Evolutionary conservation across 148 eudicot species (phyloP), one percentile per base, ranked within the genome.

Genomic region (Camellia japonica): DNA sequence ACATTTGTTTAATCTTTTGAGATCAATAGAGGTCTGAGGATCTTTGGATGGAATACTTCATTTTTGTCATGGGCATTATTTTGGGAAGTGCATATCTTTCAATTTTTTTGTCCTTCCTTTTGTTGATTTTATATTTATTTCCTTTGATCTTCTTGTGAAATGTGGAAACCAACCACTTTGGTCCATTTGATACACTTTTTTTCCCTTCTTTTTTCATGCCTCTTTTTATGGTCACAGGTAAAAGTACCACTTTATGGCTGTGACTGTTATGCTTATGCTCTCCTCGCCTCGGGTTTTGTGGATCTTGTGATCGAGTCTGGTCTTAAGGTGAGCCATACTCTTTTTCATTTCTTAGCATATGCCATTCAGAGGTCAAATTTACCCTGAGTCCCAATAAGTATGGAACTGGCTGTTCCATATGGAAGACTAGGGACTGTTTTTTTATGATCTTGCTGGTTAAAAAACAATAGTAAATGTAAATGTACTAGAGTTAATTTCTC

Each of bases 251-350:
- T 94, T 3, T 96, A 92, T 83, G 98, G 99, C 64, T 94, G 99
- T 62, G 99, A 96, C 83, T 96, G 98, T 82, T 93, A 96, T 82
- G 99, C 99, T 0, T 96, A 96, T 85, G 98, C 99, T 58, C 95
- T 96, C 81, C 86, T 94, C 78, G 94, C 98, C 83, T 91, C 99
- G 38, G 99, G 99, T 71, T 92, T 85, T 80, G 99, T 96, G 75
- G 99, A 96, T 85, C 92, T 96, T 78, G 99, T 96, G 59, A 81
- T 96, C 42, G 98, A 96, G 86, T 96, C 98, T 47, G 99, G 99
- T 80, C 95, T 96, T 73, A 94, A 94, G 92, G 99, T 93, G 55
- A 79, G 82, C 18, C 72, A 6, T 77, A 43, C 81, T 68, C 71
- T 68, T 58, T 69, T 58, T 69, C 58, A 42, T 6, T 70, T 59